Conservation (phyloP, 1,284 basidiomycete genomes). For the Moesziomyces sp. region DNA sequence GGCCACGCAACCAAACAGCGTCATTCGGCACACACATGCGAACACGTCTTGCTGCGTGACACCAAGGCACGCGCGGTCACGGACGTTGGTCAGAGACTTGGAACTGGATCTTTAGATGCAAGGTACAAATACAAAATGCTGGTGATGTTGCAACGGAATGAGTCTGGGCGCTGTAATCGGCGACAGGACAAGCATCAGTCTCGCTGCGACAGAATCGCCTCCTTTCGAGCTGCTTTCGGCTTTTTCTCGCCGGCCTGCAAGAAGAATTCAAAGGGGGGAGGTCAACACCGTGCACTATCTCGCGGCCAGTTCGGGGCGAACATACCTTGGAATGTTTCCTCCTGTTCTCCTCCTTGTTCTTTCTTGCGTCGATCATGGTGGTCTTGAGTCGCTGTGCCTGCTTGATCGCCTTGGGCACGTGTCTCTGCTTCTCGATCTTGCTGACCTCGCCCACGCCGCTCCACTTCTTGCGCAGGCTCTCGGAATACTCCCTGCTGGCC, state of each 20-base stretch:
- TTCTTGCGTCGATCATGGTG: constrained; percentile 89
- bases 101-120: no score
- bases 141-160: constrained; percentile 8
- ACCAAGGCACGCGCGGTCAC: no score
- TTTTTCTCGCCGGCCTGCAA: constrained; percentile 83
- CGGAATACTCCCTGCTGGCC: constrained; percentile 90
- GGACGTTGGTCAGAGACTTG: no score
- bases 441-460: constrained; percentile 77
- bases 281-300: not conserved
- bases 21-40: no score
- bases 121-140: constrained; percentile 32
- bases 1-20: no score
- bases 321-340: constrained; percentile 72
- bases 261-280: not conserved
- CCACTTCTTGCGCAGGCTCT: constrained; percentile 89
- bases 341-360: constrained; percentile 92
- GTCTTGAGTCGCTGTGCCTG: constrained; percentile 87
- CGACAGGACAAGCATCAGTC: constrained; percentile 5
- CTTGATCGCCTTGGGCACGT: constrained; percentile 89
- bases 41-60: no score
- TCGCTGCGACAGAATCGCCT: constrained; percentile 50
- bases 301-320: not conserved
- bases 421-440: constrained; percentile 82
- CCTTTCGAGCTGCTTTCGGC: constrained; percentile 88
- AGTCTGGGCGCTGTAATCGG: not conserved